Conservation (phyloP, 345 rosid genomes). For the Garcia nutans region DNA sequence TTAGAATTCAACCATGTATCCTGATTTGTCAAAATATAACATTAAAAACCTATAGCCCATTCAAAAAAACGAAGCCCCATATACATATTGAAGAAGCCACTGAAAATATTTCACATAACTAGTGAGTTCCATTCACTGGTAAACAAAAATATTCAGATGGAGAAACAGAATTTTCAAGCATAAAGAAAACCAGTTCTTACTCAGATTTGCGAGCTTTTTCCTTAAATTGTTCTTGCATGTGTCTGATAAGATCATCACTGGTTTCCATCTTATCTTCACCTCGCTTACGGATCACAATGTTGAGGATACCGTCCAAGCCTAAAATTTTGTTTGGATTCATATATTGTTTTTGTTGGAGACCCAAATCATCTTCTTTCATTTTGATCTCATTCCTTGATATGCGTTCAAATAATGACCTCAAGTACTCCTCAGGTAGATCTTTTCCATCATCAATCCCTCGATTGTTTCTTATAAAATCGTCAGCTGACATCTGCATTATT, state of each 20-base stretch:
- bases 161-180: conserved; percentile 3
- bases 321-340: conserved; percentile 71
- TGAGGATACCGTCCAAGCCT: conserved; percentile 89
- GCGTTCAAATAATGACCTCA: conserved; percentile 86
- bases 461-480: conserved; percentile 92
- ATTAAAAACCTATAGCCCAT: neutral
- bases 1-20: neutral
- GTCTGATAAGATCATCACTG: conserved; percentile 94
- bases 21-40: neutral
- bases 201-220: conserved; percentile 98
- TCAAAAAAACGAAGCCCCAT: neutral
- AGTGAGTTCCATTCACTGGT: conserved; percentile 3
- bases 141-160: conserved; percentile 14
- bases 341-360: conserved; percentile 78
- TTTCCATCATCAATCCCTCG: conserved; percentile 99
- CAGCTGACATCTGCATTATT: conserved; percentile 94
- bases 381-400: conserved; percentile 95
- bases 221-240: conserved; percentile 98
- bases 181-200: conserved; percentile 44
- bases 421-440: conserved; percentile 87
- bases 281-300: conserved; percentile 93
- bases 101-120: neutral
- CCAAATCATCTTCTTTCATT: conserved; percentile 91
- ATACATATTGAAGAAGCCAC: neutral
- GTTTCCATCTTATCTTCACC: conserved; percentile 84